These are phyloP conservation scores for Nissolia schottii DNA, from an alignment of 306 rosid genomes.

Conservation along the genomic window DNA sequence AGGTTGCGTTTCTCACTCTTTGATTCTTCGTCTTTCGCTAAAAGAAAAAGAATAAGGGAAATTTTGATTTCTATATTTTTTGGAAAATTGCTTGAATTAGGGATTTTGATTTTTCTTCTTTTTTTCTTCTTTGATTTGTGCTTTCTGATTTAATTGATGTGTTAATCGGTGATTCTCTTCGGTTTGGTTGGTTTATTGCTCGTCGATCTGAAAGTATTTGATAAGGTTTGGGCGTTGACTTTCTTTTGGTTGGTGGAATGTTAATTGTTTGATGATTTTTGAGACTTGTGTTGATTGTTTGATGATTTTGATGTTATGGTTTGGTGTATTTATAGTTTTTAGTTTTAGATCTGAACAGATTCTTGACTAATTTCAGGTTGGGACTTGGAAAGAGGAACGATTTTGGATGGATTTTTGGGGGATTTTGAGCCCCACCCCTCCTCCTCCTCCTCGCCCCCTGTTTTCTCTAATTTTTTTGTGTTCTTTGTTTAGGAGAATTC, in stretches of 20 bases:
- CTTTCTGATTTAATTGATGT: background rate
- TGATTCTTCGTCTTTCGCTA: background rate
- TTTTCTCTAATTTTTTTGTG: background rate
- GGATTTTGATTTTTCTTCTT: background rate
- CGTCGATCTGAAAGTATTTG: slow-evolving; percentile 1
- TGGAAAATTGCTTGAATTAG: background rate
- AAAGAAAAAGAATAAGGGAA: background rate
- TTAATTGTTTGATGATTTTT: background rate
- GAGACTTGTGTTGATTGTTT: background rate
- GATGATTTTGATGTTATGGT: background rate
- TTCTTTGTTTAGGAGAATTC: background rate
- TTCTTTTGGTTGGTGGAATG: background rate
- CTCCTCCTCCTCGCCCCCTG: background rate
- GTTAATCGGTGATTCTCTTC: slow-evolving; percentile 8
- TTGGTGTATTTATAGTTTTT: background rate
- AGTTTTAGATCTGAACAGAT: slow-evolving; percentile 13
- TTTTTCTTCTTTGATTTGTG: background rate
- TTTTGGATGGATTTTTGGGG: background rate
- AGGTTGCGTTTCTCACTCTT: background rate
- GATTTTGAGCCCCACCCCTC: background rate
- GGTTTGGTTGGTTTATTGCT: background rate
- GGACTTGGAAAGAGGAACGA: too few species aligned
- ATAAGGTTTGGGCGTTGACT: slow-evolving; percentile 5
- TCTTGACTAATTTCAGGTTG: background rate
- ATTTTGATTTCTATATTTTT: background rate